A percentile compares a stretch with the other conserved stretches of the same genome.
phyloP scores from a whole-genome alignment of 2,329 filamentous ascomycete genomes.

The Thelonectria blattea region DNA sequence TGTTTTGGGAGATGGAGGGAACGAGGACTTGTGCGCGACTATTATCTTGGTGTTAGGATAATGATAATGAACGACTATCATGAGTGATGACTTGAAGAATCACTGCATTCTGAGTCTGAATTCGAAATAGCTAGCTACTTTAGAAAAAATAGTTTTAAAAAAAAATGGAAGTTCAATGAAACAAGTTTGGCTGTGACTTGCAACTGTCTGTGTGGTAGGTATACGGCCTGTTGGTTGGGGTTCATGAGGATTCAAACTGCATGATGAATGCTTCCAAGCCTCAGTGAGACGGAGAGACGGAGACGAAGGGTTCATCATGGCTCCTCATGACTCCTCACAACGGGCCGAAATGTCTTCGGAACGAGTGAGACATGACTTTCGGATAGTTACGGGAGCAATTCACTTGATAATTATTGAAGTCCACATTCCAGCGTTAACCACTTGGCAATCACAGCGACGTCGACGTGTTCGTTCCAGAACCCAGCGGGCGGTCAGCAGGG shows the following conservation, averaged over 20 bases:
- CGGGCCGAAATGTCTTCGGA: slow-evolving; percentile 1
- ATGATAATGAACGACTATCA: slow-evolving; percentile 43
- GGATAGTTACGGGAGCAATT: too few species aligned
- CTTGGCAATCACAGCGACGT: too few species aligned
- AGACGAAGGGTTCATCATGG: background rate
- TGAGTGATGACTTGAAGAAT: slow-evolving; percentile 42
- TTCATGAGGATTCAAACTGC: background rate
- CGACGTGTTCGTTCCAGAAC: background rate
- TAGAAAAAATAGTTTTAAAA: slow-evolving; percentile 13
- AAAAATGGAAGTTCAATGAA: slow-evolving; percentile 1
- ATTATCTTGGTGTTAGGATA: slow-evolving; percentile 38
- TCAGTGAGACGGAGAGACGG: background rate
- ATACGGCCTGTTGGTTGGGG: too few species aligned
- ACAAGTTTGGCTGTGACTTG: too few species aligned
- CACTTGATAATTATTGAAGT: too few species aligned
- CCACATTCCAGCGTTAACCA: too few species aligned
- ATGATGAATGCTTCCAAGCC: background rate
- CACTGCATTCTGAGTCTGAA: slow-evolving; percentile 38
- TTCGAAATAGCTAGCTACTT: slow-evolving; percentile 29
- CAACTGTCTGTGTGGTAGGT: too few species aligned
- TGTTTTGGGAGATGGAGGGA: background rate
- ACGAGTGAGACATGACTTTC: too few species aligned
- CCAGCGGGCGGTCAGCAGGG: background rate
- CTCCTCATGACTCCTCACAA: background rate
- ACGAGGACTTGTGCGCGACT: slow-evolving; percentile 8